Evolutionary conservation across 495 filamentous ascomycete genomes (phyloP).

Genomic region (Penicillium roqueforti): DNA sequence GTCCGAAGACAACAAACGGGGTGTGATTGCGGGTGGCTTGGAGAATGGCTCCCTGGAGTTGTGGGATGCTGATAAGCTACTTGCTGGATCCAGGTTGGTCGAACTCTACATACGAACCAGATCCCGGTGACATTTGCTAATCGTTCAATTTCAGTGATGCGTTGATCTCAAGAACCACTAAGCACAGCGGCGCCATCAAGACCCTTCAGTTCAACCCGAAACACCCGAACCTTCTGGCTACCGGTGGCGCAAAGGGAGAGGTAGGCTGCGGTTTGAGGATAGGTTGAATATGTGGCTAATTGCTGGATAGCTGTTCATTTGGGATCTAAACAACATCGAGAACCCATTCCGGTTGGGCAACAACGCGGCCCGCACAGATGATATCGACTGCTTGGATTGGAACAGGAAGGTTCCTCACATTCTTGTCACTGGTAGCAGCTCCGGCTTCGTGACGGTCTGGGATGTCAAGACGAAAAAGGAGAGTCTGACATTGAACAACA

Average conservation of each 20-base stretch:
- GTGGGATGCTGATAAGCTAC: constrained; percentile 89
- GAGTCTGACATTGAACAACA: constrained; percentile 89
- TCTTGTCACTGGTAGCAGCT: constrained; percentile 86
- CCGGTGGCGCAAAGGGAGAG: constrained; percentile 90
- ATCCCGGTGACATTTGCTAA: constrained; percentile 16
- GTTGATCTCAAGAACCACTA: constrained; percentile 80
- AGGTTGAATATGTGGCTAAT: background rate
- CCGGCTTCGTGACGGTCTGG: constrained; percentile 97
- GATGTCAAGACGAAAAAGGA: constrained; percentile 97
- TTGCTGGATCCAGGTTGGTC: constrained; percentile 54
- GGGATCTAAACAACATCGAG: constrained; percentile 82
- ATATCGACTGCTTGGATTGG: constrained; percentile 94
- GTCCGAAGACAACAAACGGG: constrained; percentile 68
- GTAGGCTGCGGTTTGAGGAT: constrained; percentile 19
- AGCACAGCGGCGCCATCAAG: constrained; percentile 91
- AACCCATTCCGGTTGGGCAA: constrained; percentile 88
- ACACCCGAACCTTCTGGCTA: constrained; percentile 85
- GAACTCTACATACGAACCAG: constrained; percentile 10
- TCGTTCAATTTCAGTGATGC: constrained; percentile 55
- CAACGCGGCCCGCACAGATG: constrained; percentile 81
- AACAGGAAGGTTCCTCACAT: constrained; percentile 98
- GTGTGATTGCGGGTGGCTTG: constrained; percentile 89
- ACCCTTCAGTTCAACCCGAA: constrained; percentile 97
- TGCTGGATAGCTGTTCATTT: constrained; percentile 65
- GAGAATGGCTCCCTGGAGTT: constrained; percentile 95